Conservation (phyloP, 805 yeast species). For the Ogataea pini region DNA sequence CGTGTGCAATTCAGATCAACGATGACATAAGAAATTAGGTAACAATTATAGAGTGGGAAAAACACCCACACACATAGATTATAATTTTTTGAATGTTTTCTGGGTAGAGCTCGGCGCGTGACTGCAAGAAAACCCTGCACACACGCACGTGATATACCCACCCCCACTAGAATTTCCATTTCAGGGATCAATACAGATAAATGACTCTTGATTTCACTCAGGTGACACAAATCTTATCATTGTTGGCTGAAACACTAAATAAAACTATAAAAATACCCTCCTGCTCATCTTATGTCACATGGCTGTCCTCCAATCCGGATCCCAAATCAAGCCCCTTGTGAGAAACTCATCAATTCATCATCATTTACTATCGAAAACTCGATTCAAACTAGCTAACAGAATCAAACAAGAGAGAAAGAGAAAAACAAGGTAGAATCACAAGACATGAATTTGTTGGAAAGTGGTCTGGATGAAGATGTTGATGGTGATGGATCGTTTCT, state of each 20-base stretch:
- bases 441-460: neutral
- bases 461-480: constrained; percentile 1
- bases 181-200: neutral
- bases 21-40: neutral
- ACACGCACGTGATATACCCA: neutral
- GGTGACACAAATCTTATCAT: neutral
- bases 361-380: constrained; percentile 1
- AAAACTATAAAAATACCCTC: neutral
- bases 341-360: neutral
- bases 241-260: constrained; percentile 3
- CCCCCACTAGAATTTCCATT: constrained; percentile 1
- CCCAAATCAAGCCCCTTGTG: no score
- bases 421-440: neutral
- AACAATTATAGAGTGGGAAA: no score
- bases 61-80: no score
- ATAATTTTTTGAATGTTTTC: no score
- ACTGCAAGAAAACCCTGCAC: neutral
- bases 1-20: neutral
- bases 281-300: neutral
- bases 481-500: constrained; percentile 2
- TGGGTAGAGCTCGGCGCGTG: no score
- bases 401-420: constrained; percentile 6
- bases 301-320: neutral
- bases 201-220: no score
- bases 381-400: constrained; percentile 16